Conservation (phyloP, 352 stramenopile genomes). For the Pythium diclinum region DNA sequence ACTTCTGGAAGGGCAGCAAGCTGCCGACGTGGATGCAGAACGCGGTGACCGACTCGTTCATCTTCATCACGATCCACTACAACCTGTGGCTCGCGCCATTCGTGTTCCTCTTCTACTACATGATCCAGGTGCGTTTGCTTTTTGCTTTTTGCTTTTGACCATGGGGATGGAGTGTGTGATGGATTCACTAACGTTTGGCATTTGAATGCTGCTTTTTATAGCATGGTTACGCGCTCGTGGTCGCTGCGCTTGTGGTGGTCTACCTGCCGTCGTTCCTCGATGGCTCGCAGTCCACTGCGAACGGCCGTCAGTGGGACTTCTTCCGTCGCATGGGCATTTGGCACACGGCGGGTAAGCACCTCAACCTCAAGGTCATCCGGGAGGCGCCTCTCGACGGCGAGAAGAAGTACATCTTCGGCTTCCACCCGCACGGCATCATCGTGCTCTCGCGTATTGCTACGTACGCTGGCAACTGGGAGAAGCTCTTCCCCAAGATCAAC, state of each 20-base stretch:
- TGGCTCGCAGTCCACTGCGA: constrained; percentile 47
- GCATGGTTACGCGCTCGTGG: constrained; percentile 25
- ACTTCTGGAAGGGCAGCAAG: constrained; percentile 43
- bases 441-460: constrained; percentile 66
- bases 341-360: constrained; percentile 50
- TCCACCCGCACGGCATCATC: constrained; percentile 75
- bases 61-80: constrained; percentile 74
- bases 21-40: constrained; percentile 47
- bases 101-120: constrained; percentile 56
- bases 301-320: constrained; percentile 41
- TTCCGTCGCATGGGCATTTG: constrained; percentile 49
- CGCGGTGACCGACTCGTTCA: constrained; percentile 41
- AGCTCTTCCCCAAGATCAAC: constrained; percentile 55
- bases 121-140: constrained; percentile 41
- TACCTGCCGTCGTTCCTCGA: constrained; percentile 67
- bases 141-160: too few relatives aligned
- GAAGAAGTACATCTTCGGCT: constrained; percentile 73
- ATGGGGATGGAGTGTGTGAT: background rate
- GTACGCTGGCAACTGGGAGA: constrained; percentile 72
- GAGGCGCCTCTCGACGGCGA: constrained; percentile 50
- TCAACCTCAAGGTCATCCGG: constrained; percentile 55
- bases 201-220: too few relatives aligned
- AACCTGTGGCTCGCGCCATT: constrained; percentile 62
- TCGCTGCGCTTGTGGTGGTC: constrained; percentile 39
- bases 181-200: too few relatives aligned